Percentiles rank a stretch among this genome's conserved stretches.
These are phyloP conservation scores for Adansonia rubrostipa DNA, from an alignment of 441 rosid species.

Conservation along the genomic window DNA sequence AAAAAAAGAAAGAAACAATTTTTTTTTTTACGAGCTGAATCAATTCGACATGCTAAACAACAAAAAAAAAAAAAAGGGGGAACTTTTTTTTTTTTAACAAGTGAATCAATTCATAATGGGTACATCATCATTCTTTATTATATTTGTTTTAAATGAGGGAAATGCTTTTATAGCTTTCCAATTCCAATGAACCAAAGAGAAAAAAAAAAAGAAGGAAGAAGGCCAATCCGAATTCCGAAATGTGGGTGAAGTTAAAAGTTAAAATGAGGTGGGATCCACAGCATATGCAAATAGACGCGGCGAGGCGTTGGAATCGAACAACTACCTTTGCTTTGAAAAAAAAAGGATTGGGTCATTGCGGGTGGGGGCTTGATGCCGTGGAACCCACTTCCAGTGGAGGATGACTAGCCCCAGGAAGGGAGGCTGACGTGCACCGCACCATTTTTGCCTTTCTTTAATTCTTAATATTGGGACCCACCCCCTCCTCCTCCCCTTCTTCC, in stretches of 20 bases:
- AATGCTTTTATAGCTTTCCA: too few relatives aligned
- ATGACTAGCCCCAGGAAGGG: constrained; percentile 34
- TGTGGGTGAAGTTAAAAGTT: neutral
- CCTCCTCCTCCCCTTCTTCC: neutral
- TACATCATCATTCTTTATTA: too few relatives aligned
- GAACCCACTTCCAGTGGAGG: constrained; percentile 76
- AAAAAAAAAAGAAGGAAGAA: neutral
- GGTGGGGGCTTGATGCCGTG: constrained; percentile 41
- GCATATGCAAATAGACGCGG: constrained; percentile 43
- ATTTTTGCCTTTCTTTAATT: neutral
- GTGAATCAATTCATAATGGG: too few relatives aligned
- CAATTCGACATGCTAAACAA: too few relatives aligned
- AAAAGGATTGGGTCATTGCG: neutral
- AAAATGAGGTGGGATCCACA: constrained; percentile 31
- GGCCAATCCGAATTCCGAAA: too few relatives aligned
- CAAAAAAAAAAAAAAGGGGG: too few relatives aligned
- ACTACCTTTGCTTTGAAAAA: neutral
- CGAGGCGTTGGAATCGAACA: constrained; percentile 31
- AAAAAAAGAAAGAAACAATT: too few relatives aligned
- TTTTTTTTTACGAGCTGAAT: too few relatives aligned
- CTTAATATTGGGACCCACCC: neutral
- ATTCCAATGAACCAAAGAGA: neutral
- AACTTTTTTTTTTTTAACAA: too few relatives aligned
- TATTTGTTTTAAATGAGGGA: too few relatives aligned
- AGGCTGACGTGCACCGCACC: constrained; percentile 69